phyloP scores from a whole-genome alignment of 2,329 filamentous ascomycete species.

The Hypoxylon sp. region DNA sequence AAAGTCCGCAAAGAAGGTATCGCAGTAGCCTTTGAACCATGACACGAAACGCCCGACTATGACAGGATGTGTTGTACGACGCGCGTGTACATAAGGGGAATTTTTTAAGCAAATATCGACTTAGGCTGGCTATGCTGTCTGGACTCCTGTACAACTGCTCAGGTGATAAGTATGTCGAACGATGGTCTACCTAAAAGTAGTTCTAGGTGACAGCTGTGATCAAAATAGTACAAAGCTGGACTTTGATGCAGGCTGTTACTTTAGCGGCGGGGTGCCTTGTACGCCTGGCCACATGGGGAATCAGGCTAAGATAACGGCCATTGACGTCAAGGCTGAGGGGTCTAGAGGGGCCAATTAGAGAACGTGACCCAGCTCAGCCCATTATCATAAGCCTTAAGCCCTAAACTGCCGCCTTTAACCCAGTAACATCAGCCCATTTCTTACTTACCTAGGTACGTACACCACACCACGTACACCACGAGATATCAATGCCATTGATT shows the following conservation, averaged over 20 bases:
- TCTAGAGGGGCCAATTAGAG: neutral
- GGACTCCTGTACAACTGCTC: neutral
- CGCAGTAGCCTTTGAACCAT: neutral
- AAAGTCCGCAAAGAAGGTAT: neutral
- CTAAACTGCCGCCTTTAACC: slow-evolving; percentile 26
- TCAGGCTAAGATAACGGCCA: slow-evolving; percentile 5
- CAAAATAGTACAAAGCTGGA: neutral
- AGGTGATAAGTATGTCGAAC: neutral
- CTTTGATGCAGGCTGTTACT: neutral
- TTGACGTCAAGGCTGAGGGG: slow-evolving; percentile 29
- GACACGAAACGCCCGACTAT: slow-evolving; percentile 1
- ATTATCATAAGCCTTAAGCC: slow-evolving; percentile 4
- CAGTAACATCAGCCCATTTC: slow-evolving; percentile 25
- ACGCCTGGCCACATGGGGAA: slow-evolving; percentile 22
- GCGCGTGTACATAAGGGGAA: neutral
- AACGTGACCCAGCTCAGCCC: slow-evolving; percentile 17
- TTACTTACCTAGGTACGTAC: too few relatives aligned
- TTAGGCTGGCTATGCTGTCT: neutral
- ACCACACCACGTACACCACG: too few relatives aligned
- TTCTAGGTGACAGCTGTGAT: neutral
- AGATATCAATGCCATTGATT: slow-evolving; percentile 21
- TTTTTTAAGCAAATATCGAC: neutral
- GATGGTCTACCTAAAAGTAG: neutral
- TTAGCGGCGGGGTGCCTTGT: neutral
- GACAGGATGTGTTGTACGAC: neutral